Base-by-base conservation (phyloP, 768 basidiomycete species). In the Chalciporus piperatus region DNA sequence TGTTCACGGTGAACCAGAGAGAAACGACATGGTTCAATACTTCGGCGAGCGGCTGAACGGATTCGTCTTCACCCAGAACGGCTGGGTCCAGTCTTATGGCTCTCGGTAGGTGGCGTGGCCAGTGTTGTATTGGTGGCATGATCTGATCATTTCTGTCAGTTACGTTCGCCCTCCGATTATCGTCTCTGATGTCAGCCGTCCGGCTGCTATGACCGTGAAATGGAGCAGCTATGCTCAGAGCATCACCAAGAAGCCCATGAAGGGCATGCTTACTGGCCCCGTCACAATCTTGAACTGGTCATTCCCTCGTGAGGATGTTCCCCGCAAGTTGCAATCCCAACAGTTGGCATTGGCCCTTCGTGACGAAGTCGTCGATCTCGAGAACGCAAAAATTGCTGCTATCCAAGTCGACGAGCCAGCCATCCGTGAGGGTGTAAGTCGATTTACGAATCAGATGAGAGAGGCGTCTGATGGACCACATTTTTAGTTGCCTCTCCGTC, bases 231-330 rank as follows among this genome's bases (percentile, higher is more conserved):
- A 96, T 72, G 97, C 97, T 48, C 97, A 98, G 78, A 93, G 89
- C 68, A 67, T 98, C 65, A 91, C 95, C 61, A 75, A 82, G 69
- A 86, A 84, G 71, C 97, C 95, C 62, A 94, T 99, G 92, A 99
- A 99, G 86, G 96, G 96, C 61, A 98, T 98, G 97, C 80, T 98
- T 50, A 95, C 96, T 50, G 96, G 96, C 57, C 95, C 94, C 17
- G 95, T 98, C 71, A 94, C 93, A 56, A 97, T 99, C 74, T 84
- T 98, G 74, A 98, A 98, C 82, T 99, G 97, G 97, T 98, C 97
- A 30, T 99, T 99, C 95, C 97, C 97, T 66, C 96, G 97, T 72
- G 92, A 92, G 59, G 97, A 99, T 69, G 89, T 98, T 60, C 84
- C 89, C 48, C 91, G 92, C 69, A 96, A 98, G 75, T 72, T 95